phyloP scores from a whole-genome alignment of 331 rosid species.

The Rosa hybrid region DNA sequence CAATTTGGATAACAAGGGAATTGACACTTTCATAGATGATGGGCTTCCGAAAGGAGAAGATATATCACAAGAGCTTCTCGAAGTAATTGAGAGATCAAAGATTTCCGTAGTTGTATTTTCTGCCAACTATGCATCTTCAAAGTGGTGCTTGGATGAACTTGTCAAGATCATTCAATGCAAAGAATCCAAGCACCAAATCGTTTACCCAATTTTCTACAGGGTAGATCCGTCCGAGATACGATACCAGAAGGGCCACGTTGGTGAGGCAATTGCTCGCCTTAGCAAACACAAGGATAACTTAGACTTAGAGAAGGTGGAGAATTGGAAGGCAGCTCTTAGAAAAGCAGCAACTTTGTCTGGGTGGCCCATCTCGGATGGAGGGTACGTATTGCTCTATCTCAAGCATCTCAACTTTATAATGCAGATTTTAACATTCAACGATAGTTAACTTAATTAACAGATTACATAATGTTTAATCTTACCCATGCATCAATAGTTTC shows the following conservation, averaged over 20 bases:
- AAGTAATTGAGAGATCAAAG: neutral
- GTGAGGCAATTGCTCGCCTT: neutral
- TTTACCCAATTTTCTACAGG: neutral
- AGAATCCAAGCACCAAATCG: neutral
- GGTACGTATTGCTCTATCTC: neutral
- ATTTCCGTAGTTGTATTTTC: neutral
- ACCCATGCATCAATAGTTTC: too few relatives aligned
- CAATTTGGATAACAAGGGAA: neutral
- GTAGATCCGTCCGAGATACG: neutral
- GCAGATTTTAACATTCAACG: too few relatives aligned
- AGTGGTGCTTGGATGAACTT: neutral
- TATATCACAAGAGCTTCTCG: neutral
- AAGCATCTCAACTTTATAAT: neutral
- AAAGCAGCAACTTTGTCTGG: neutral
- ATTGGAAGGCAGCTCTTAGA: neutral
- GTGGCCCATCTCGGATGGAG: neutral
- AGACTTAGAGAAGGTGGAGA: neutral
- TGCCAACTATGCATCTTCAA: neutral
- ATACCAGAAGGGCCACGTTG: neutral
- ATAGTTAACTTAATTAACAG: too few relatives aligned
- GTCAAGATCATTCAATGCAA: neutral
- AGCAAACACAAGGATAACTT: neutral
- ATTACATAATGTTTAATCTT: too few relatives aligned
- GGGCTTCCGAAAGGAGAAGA: neutral
- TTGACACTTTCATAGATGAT: neutral